Base-by-base conservation (phyloP, 1,139 yeast species). In the Hyphopichia buzzinii region DNA sequence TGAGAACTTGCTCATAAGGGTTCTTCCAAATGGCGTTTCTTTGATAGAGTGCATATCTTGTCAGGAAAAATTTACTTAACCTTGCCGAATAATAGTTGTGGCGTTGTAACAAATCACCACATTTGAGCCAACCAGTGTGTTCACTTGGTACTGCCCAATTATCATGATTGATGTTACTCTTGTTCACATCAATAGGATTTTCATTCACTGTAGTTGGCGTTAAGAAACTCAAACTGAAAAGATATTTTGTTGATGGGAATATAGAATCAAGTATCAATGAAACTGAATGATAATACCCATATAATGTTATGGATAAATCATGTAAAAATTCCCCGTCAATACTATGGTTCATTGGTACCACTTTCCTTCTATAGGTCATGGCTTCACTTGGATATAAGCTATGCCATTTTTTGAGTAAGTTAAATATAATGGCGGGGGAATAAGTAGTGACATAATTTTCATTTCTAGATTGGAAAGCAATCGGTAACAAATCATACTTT, bases 81-180 rank as follows among this genome's bases (percentile, higher is more conserved):
- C 67, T 47, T 34, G 55, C 47, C 2, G 61, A 51, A 39, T 55
- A 62, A 34, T 49, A 55, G 36, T 53, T 55, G 37, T 60, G 62
- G 23, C 62, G 44, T 38, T 52, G 61, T 17, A 61, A 41, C 11
- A 41, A 36, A 17, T 48, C 54, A 33, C 43, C 48, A 24, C 48
- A 31, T 13, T 23, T 30, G 17, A 30, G n/a, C 12, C 6, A 15
- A 6, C 25, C 25, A 19, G 11, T 29, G 4, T 11, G 14, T 11
- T n/a, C 12, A 25, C 14, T 29, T 8, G 31, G 26, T 13, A 29
- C 15, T 8, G 11, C 19, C 31, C 31, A 29, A 21, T 29, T 17
- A 11, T 30, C 33, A 30, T 22, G 17, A 15, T 30, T 13, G 15
- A 5, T 21, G 15, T 30, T 30, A 14, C 21, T 30, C 5, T 6